Percentiles rank a stretch among this genome's conserved stretches.
phyloP scores from a whole-genome alignment of 2,329 filamentous ascomycete species.

The Xylariaceae sp. region DNA sequence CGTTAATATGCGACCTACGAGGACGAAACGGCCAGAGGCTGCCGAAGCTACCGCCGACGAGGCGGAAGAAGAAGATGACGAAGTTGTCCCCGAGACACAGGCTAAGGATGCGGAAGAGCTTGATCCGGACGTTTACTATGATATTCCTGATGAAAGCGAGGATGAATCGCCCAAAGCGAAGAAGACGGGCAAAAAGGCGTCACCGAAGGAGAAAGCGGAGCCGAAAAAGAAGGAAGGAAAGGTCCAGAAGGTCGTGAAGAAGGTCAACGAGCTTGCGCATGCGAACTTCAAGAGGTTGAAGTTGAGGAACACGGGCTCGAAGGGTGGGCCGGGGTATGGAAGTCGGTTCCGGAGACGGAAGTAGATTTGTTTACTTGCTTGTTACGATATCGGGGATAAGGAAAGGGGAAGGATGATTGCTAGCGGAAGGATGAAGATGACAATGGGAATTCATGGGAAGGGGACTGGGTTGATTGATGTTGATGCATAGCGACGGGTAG shows the following conservation, averaged over 20 bases:
- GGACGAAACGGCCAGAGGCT: slow-evolving; percentile 42
- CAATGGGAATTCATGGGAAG: too few species aligned
- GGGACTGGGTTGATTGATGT: too few species aligned
- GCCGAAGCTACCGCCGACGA: slow-evolving; percentile 34
- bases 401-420: too few species aligned
- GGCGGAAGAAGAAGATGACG: slow-evolving; percentile 36
- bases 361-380: slow-evolving; percentile 17
- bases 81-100: slow-evolving; percentile 39
- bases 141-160: slow-evolving; percentile 30
- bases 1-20: slow-evolving; percentile 57
- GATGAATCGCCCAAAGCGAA: slow-evolving; percentile 13
- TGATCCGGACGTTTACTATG: slow-evolving; percentile 38
- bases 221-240: slow-evolving; percentile 37
- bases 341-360: slow-evolving; percentile 53
- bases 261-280: slow-evolving; percentile 59
- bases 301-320: slow-evolving; percentile 56
- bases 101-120: slow-evolving; percentile 29
- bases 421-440: too few species aligned
- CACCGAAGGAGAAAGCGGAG: slow-evolving; percentile 1
- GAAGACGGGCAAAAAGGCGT: slow-evolving; percentile 27
- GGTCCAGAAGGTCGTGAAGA: slow-evolving; percentile 50
- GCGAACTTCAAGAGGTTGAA: slow-evolving; percentile 64
- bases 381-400: too few species aligned
- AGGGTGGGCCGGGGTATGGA: slow-evolving; percentile 53
- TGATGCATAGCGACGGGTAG: too few species aligned